phyloP scores from a whole-genome alignment of 148 eudicot genomes.

The Diospyros lotus region DNA sequence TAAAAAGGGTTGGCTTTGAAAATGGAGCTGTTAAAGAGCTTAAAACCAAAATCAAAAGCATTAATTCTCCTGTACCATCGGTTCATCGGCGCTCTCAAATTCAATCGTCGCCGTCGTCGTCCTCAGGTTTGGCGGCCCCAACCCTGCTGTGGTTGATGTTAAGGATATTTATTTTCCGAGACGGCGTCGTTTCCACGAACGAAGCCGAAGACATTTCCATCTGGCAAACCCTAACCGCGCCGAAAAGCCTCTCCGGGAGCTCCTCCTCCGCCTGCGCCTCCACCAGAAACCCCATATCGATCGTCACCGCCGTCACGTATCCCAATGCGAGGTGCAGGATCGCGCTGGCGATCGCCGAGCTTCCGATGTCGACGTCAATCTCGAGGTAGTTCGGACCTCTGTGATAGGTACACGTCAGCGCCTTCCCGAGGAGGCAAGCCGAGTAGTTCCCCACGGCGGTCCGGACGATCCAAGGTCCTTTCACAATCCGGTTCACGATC shows the following conservation, averaged over 20 bases:
- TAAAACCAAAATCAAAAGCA: too few relatives aligned
- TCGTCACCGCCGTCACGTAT: constrained; percentile 64
- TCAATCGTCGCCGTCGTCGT: constrained; percentile 10
- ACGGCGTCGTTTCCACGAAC: constrained; percentile 37
- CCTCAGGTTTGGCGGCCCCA: neutral
- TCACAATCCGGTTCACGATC: constrained; percentile 76
- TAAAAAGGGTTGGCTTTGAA: neutral
- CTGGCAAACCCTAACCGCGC: constrained; percentile 79
- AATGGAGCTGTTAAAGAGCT: neutral
- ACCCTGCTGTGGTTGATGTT: constrained; percentile 3
- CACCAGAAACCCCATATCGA: constrained; percentile 89
- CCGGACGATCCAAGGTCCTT: constrained; percentile 92
- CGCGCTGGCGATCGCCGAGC: constrained; percentile 79
- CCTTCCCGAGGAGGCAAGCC: constrained; percentile 77
- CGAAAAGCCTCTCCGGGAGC: constrained; percentile 73
- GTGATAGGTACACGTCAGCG: constrained; percentile 64
- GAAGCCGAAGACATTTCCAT: constrained; percentile 82
- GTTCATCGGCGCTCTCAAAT: neutral
- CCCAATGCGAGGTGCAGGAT: constrained; percentile 79
- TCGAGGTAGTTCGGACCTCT: constrained; percentile 72
- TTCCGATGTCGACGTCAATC: constrained; percentile 79
- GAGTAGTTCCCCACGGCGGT: constrained; percentile 77
- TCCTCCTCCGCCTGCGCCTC: constrained; percentile 82
- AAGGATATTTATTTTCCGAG: neutral
- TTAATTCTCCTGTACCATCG: too few relatives aligned